Evolutionary conservation across 1,284 basidiomycete species (phyloP), one percentile per base, ranked within the genome.

Genomic region (Cutaneotrichosporon sp.): DNA sequence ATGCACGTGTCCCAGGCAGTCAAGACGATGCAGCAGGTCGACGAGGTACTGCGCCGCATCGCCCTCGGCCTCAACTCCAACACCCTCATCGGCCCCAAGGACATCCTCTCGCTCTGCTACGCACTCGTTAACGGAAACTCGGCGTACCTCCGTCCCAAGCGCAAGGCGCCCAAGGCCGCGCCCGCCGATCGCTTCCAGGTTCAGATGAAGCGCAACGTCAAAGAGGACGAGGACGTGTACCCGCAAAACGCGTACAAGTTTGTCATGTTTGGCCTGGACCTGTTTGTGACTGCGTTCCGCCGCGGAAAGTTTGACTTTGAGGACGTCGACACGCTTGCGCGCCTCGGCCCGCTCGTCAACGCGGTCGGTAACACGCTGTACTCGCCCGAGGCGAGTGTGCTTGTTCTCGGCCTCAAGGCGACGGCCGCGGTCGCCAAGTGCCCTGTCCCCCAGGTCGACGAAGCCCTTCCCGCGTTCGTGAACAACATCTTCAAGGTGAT

Each of bases 281-380:
- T 98, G 12, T 88, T 98, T 65, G 83, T 87, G 62, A 90, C 90
- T 2, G 90, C 90, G 0, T 84, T 91, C 68, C 84, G 88, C 35
- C 83, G 90, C 12, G 85, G 84, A 59, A 85, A 85, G 30, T 96
- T 97, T 65, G 86, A 94, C 69, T 86, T 94, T 69, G 82, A 83
- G 26, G 84, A 96, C 63, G 64, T 79, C 4, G 77, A 81, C 21
- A 80, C 88, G 44, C 79, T 93, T 46, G 78, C 86, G 12, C 85
- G 90, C 39, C 79, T 98, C 20, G 89, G 94, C 51, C 83, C 90
- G 0, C 86, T 97, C 77, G 85, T 97, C 17, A 79, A 83, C 35
- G 83, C 87, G 12, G 87, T 97, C 46, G 96, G 93, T 34, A 94
- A 98, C 69, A 88, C 90, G 0, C 81, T 98, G 0, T 97, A 97